Evolutionary conservation across 108 stramenopile genomes (phyloP), one percentile per base, ranked within the genome.

Genomic region (Discostella pseudostelligera): DNA sequence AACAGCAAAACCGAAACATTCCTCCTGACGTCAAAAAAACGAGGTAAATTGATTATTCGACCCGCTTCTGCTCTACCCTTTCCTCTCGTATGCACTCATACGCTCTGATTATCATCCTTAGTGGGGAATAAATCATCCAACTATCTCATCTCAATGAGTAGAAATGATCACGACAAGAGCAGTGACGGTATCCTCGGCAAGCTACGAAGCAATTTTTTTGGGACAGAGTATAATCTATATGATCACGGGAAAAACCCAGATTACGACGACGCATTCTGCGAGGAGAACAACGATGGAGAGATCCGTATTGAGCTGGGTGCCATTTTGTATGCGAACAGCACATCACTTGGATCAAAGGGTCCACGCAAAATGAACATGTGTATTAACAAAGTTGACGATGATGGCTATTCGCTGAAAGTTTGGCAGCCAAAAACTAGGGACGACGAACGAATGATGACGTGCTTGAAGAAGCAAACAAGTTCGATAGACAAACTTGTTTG

Each of bases 311-410:
- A 96, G 61, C 78, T 94, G 36, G 96, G 90, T 19, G 85, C 65
- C 20, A 80, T 96, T 39, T 24, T 88, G 25, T 96, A 96, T 70
- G 62, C 57, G 10, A 57, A 83, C 22, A 62, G 64, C 16, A 92
- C 94, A 40, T 83, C 89, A 4, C 71, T 94, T 13, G 87, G 90
- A 5, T 74, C 83, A 8, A 73, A 92, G 40, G 95, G 95, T 9
- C 93, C 95, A 0, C 76, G 95, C 56, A 92, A 92, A 67, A 95
- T 96, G 88, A 87, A 91, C 59, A 89, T 81, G 1, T 80, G 75
- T 47, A 59, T 93, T 17, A 77, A 76, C 39, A 74, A 67, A 35
- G 56, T 87, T 8, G 84, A 85, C 45, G 56, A 56, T 10, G 60
- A 69, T 9, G 62, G 39, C 36, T 68, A 72, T 43, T 61, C 66